These are phyloP conservation scores for Pseudonitzschia multiseries DNA, from an alignment of 108 stramenopile genomes.

Conservation along the genomic window DNA sequence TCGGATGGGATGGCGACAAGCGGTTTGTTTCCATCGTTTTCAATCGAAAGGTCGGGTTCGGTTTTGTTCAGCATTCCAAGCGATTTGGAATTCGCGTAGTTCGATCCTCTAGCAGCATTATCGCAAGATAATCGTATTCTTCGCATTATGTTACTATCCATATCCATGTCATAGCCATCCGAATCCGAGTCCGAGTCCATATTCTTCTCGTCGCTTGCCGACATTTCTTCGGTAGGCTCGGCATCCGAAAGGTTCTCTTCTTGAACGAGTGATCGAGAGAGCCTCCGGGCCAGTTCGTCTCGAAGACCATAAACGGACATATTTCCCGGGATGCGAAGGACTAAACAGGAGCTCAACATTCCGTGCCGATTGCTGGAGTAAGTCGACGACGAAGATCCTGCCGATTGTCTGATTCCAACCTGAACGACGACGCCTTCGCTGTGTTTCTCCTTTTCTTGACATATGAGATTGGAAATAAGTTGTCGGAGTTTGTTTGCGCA, in stretches of 20 bases:
- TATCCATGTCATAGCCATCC: too few relatives aligned
- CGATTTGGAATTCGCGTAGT: slow-evolving; percentile 12
- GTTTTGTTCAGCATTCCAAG: slow-evolving; percentile 37
- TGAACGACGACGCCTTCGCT: slow-evolving; percentile 51
- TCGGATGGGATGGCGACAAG: slow-evolving; percentile 48
- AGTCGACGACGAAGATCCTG: neutral
- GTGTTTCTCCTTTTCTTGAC: slow-evolving; percentile 18
- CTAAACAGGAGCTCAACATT: slow-evolving; percentile 36
- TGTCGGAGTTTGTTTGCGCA: slow-evolving; percentile 42
- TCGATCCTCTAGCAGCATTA: neutral
- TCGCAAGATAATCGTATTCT: neutral
- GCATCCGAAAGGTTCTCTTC: neutral
- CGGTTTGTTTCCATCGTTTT: neutral
- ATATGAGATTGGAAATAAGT: slow-evolving; percentile 20
- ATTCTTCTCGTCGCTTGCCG: neutral
- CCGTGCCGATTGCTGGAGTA: neutral
- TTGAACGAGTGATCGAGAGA: slow-evolving; percentile 29
- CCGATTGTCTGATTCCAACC: slow-evolving; percentile 43
- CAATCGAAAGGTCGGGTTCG: neutral
- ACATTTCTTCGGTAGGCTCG: neutral
- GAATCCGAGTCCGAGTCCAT: neutral
- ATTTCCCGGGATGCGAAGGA: slow-evolving; percentile 56
- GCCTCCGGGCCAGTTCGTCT: slow-evolving; percentile 40
- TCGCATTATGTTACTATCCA: neutral
- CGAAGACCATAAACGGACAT: slow-evolving; percentile 67